Percentiles rank a stretch among this genome's conserved stretches.
Conservation (phyloP, 768 basidiomycete genomes). For the Chalciporus pseudorubinellus region DNA sequence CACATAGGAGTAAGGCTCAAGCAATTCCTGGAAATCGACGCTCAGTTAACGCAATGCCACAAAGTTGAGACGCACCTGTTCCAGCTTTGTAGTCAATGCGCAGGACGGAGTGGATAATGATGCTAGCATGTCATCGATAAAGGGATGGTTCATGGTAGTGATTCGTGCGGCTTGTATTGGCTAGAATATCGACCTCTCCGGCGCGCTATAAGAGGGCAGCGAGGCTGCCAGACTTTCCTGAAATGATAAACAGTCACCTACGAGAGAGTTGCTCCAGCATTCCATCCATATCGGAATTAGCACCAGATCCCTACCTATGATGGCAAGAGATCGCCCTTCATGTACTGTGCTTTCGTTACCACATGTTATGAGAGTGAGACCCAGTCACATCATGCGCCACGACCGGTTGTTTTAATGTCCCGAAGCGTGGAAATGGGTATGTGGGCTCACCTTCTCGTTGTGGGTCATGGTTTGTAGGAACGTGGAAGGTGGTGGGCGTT, state of each 20-base stretch:
- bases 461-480: neutral
- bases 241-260: conserved; percentile 5
- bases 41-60: neutral
- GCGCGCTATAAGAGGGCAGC: conserved; percentile 10
- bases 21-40: conserved; percentile 41
- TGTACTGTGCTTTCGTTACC: conserved; percentile 5
- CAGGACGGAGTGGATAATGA: conserved; percentile 29
- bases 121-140: conserved; percentile 41
- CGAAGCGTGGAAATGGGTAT: neutral
- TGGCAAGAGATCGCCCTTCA: conserved; percentile 2
- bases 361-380: conserved; percentile 9
- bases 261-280: neutral
- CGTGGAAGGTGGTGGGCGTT: neutral
- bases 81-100: conserved; percentile 19
- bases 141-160: conserved; percentile 19
- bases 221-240: conserved; percentile 5
- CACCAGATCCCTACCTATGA: conserved; percentile 1
- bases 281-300: conserved; percentile 2
- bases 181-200: neutral
- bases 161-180: neutral
- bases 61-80: conserved; percentile 18
- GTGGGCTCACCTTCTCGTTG: neutral
- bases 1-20: conserved; percentile 89
- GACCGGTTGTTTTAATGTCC: neutral
- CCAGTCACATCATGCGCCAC: conserved; percentile 9